Conservation (phyloP, 2,329 filamentous ascomycete genomes). For the Setomelanomma holmii region DNA sequence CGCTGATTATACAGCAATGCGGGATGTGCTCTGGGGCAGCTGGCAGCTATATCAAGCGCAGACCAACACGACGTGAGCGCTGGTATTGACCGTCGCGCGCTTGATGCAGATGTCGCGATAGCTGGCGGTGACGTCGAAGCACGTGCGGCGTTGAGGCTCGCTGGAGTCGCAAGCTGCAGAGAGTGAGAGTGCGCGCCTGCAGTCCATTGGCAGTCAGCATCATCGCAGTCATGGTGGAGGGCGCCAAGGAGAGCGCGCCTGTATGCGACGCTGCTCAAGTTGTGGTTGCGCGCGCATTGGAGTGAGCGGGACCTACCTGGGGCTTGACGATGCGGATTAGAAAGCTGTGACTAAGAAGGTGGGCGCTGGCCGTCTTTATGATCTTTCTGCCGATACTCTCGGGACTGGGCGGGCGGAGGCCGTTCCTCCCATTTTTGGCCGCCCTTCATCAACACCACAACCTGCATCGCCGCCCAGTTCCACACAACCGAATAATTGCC, state of each 20-base stretch:
- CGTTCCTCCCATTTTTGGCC: neutral
- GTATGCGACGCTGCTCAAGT: constrained; percentile 10
- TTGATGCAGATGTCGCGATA: neutral
- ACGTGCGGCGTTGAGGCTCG: constrained; percentile 8
- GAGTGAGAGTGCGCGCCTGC: constrained; percentile 10
- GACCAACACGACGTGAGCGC: neutral
- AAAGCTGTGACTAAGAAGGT: constrained; percentile 27
- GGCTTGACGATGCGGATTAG: constrained; percentile 24
- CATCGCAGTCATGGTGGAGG: neutral
- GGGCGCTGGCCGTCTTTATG: constrained; percentile 17
- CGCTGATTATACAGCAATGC: constrained; percentile 9
- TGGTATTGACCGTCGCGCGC: too few relatives aligned
- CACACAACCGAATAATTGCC: neutral
- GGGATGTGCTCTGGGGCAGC: neutral
- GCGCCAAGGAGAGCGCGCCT: constrained; percentile 14
- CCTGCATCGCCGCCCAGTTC: neutral
- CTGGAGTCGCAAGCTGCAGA: constrained; percentile 7
- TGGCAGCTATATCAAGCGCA: neutral
- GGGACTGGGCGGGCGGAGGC: constrained; percentile 1
- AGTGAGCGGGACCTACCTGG: constrained; percentile 24
- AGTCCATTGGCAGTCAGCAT: constrained; percentile 16
- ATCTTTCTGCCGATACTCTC: constrained; percentile 5
- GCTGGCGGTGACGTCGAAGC: constrained; percentile 14
- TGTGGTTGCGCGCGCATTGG: constrained; percentile 10
- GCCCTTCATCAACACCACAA: neutral